Percentiles rank a stretch among this genome's conserved stretches.
Conservation (phyloP, 2,329 filamentous ascomycete genomes). For the Calonectria montana region DNA sequence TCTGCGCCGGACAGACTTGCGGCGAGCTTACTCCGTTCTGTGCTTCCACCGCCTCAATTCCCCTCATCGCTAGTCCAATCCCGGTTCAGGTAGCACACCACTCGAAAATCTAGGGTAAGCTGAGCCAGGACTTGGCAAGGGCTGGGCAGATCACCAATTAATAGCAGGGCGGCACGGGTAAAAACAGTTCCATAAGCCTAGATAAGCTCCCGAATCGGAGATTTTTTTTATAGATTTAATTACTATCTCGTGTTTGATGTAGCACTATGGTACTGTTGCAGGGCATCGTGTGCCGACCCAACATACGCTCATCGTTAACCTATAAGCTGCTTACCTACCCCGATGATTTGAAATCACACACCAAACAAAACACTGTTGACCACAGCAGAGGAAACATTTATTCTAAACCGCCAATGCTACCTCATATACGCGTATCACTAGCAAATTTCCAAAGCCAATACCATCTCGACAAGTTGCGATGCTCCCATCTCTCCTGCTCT, state of each 20-base stretch:
- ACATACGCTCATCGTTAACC: neutral
- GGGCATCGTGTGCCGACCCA: neutral
- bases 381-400: no score
- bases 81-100: neutral
- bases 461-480: neutral
- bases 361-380: neutral
- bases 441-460: neutral
- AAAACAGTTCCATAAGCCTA: neutral
- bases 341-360: neutral
- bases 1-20: neutral
- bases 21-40: neutral
- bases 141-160: neutral
- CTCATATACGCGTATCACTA: neutral
- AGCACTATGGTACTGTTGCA: neutral
- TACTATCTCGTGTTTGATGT: neutral
- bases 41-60: neutral
- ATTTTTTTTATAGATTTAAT: neutral
- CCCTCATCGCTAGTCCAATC: neutral
- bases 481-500: neutral
- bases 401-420: neutral
- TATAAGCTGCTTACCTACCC: no score
- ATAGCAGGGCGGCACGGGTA: neutral
- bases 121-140: neutral
- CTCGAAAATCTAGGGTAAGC: conserved; percentile 1
- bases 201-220: neutral